These are phyloP conservation scores for Starmera stellimalicola DNA, from an alignment of 1,139 yeast species.

Conservation along the genomic window DNA sequence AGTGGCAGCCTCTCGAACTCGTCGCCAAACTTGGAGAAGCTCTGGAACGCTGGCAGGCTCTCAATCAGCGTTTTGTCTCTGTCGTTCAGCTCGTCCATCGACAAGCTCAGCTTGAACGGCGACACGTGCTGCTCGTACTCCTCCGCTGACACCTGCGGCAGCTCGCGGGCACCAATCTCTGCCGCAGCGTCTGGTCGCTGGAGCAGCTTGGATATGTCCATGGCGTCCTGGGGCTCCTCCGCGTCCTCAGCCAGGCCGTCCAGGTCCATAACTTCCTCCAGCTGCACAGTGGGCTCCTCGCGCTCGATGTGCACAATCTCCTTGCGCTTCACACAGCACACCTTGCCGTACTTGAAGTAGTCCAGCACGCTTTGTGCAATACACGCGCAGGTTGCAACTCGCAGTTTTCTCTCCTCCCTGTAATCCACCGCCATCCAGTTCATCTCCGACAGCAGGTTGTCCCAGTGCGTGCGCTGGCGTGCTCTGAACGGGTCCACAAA, in stretches of 20 bases:
- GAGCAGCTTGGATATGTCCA: constrained; percentile 26
- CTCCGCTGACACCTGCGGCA: constrained; percentile 24
- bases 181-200: constrained; percentile 23
- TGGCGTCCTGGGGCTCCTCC: constrained; percentile 8
- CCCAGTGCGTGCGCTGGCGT: constrained; percentile 50
- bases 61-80: constrained; percentile 46
- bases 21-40: constrained; percentile 24
- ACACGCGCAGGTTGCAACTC: constrained; percentile 57
- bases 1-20: constrained; percentile 24
- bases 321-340: constrained; percentile 47
- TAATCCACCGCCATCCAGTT: constrained; percentile 82
- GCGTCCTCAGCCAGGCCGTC: constrained; percentile 1
- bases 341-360: constrained; percentile 70
- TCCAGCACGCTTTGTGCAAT: constrained; percentile 68
- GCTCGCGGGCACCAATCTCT: constrained; percentile 20
- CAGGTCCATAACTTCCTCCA: constrained; percentile 3
- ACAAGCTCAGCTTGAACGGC: constrained; percentile 53
- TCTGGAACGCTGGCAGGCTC: constrained; percentile 44
- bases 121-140: constrained; percentile 19
- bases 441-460: constrained; percentile 64
- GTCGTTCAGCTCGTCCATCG: constrained; percentile 41
- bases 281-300: constrained; percentile 3
- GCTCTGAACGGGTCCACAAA: constrained; percentile 58
- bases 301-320: constrained; percentile 23
- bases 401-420: constrained; percentile 59